phyloP scores from a whole-genome alignment of 306 rosid genomes.

The Vigna mungo region DNA sequence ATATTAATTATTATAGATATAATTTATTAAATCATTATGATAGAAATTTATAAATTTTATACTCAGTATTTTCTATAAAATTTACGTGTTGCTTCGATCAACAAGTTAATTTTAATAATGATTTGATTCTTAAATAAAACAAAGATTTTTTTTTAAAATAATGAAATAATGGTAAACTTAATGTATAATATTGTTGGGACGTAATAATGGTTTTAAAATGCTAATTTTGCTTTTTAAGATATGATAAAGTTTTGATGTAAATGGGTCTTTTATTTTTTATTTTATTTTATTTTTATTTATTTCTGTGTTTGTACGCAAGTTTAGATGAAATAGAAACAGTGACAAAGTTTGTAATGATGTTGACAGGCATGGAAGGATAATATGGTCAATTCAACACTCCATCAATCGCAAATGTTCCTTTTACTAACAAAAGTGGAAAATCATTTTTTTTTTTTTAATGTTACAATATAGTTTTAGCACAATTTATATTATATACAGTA shows the following conservation, averaged over 20 bases:
- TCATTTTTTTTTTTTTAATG: not conserved
- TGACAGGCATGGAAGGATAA: constrained; percentile 2
- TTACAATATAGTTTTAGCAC: not conserved
- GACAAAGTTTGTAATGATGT: constrained; percentile 25
- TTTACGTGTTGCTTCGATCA: no score
- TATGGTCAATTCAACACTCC: not conserved
- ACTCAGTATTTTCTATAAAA: not conserved
- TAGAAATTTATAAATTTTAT: no score
- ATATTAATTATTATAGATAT: no score
- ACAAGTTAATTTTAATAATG: no score
- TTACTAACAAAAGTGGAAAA: not conserved
- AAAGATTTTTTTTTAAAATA: no score
- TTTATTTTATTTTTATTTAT: not conserved
- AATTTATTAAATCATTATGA: no score
- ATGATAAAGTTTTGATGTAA: constrained; percentile 26
- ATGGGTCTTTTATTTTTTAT: constrained; percentile 7
- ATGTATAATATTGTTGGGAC: not conserved
- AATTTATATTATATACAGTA: no score
- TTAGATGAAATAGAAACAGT: constrained; percentile 6
- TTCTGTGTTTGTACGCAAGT: constrained; percentile 22
- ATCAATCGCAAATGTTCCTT: not conserved
- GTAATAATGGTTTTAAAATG: not conserved
- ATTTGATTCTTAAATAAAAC: no score
- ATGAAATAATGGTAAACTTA: no score
- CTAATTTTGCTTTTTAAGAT: not conserved